Evolutionary conservation across 2,329 filamentous ascomycete genomes (phyloP).

Genomic region (Aspergillus eucalypticola): DNA sequence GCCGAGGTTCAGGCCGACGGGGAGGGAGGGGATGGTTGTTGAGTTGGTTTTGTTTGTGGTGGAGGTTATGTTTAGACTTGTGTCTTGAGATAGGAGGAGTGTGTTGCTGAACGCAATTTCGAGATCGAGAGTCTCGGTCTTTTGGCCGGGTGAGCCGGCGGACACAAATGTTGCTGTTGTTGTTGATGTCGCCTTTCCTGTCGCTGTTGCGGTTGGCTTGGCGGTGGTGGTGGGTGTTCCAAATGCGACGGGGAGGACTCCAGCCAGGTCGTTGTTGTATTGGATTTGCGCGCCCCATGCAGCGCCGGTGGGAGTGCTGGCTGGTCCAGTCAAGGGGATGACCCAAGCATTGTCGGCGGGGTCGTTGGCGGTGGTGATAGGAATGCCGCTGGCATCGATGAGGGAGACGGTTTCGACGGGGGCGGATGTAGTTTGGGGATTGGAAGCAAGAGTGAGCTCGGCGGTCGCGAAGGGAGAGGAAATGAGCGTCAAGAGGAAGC

Average conservation of each 20-base stretch:
- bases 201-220: background rate
- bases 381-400: conserved; percentile 3
- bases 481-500: background rate
- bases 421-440: background rate
- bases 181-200: background rate
- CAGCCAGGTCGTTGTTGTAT: background rate
- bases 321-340: background rate
- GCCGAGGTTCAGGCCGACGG: conserved; percentile 8
- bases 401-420: conserved; percentile 5
- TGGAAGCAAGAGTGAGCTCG: background rate
- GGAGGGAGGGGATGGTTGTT: background rate
- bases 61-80: background rate
- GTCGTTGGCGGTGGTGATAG: conserved; percentile 4
- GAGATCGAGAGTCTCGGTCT: background rate
- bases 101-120: background rate
- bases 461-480: background rate
- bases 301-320: conserved; percentile 1
- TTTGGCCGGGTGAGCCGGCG: background rate
- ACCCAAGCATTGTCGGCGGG: conserved; percentile 2
- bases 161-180: background rate
- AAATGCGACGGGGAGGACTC: conserved; percentile 1
- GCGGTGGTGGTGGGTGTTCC: background rate
- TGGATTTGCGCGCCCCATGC: conserved; percentile 1
- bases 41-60: background rate
- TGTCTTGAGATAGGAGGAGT: conserved; percentile 1